Conservation (phyloP, 2,329 filamentous ascomycete genomes). For the Phialophora expanda region DNA sequence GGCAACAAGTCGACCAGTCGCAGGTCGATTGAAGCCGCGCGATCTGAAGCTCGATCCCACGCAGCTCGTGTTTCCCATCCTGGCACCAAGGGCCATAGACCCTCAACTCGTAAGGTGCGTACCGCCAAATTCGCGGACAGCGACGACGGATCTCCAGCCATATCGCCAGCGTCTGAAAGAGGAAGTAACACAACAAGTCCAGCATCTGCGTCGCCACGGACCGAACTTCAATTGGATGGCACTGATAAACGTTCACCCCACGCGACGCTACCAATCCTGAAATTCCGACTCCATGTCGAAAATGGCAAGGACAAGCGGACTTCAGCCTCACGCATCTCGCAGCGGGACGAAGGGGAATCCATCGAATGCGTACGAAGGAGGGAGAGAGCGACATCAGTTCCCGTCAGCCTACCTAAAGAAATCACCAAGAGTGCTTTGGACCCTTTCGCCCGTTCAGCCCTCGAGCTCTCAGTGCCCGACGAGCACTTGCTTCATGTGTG, state of each 20-base stretch:
- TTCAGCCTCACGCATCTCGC: neutral
- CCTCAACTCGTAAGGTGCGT: neutral
- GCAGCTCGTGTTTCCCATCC: conserved; percentile 13
- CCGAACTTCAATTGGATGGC: neutral
- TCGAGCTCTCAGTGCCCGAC: conserved; percentile 22
- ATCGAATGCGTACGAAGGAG: neutral
- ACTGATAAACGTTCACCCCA: neutral
- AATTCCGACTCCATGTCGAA: conserved; percentile 1
- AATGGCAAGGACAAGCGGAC: neutral
- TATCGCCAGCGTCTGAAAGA: neutral
- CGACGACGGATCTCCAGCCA: neutral
- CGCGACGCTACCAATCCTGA: conserved; percentile 4
- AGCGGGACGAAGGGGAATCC: neutral
- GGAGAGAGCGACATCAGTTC: neutral
- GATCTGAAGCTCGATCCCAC: conserved; percentile 13
- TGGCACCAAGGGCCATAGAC: neutral
- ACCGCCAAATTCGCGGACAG: neutral
- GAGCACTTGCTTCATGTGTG: conserved; percentile 23
- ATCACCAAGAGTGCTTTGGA: conserved; percentile 27
- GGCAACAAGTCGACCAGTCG: conserved; percentile 6
- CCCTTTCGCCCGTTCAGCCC: conserved; percentile 7
- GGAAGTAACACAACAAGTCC: neutral
- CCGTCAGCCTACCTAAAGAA: conserved; percentile 2
- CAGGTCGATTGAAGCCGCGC: neutral
- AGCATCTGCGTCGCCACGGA: no score